A percentile compares a stretch with the other conserved stretches of the same genome.
phyloP scores from a whole-genome alignment of 371 early-diverging fungal species.

The Coemansia sp. region DNA sequence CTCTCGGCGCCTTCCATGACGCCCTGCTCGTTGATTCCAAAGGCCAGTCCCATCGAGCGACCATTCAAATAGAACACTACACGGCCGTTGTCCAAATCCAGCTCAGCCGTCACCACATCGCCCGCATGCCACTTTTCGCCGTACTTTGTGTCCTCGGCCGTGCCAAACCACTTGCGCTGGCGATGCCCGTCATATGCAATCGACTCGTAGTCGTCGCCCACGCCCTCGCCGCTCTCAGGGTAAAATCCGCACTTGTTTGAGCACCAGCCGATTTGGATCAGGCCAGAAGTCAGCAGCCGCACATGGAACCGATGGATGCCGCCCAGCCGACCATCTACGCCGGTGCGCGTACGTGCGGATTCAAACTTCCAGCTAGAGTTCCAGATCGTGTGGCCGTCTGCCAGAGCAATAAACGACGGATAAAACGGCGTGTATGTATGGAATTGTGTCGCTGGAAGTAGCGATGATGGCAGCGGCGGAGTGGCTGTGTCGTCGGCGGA shows the following conservation, averaged over 20 bases:
- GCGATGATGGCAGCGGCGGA: slow-evolving; percentile 2
- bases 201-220: slow-evolving; percentile 52
- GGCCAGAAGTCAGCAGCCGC: slow-evolving; percentile 40
- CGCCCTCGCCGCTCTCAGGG: slow-evolving; percentile 51
- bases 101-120: slow-evolving; percentile 39
- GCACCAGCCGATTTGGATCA: slow-evolving; percentile 51
- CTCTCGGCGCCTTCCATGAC: slow-evolving; percentile 28
- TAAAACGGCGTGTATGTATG: slow-evolving; percentile 30
- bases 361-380: slow-evolving; percentile 47
- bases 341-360: slow-evolving; percentile 32
- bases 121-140: slow-evolving; percentile 49
- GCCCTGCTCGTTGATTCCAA: slow-evolving; percentile 41
- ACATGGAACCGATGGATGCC: slow-evolving; percentile 47
- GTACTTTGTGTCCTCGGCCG: slow-evolving; percentile 30
- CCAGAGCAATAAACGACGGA: slow-evolving; percentile 28
- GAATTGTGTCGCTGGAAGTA: slow-evolving; percentile 15
- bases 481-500: neutral
- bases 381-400: slow-evolving; percentile 38
- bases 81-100: slow-evolving; percentile 43
- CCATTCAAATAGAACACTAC: slow-evolving; percentile 51
- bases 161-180: slow-evolving; percentile 48
- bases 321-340: slow-evolving; percentile 38
- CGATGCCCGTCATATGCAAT: slow-evolving; percentile 50
- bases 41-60: slow-evolving; percentile 46
- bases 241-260: slow-evolving; percentile 41